Evolutionary conservation across 176 grass and related monocot species (phyloP).

Genomic region (Carex parvula): DNA sequence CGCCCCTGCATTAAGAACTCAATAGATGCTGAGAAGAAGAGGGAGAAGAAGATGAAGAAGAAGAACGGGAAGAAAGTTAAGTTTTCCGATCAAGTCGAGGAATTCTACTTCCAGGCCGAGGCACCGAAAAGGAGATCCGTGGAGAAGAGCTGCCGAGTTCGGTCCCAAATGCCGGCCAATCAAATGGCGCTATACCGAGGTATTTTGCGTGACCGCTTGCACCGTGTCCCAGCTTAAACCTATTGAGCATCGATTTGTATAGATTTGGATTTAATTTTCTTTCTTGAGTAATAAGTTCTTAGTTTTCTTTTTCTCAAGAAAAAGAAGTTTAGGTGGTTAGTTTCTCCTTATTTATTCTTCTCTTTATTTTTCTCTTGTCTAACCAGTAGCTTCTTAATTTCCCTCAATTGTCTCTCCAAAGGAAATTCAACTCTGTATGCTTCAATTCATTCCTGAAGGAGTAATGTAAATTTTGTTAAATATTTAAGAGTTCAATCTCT

Average conservation of each 20-base stretch:
- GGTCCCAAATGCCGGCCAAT: conserved; percentile 71
- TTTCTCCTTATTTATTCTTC: neutral
- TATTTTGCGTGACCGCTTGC: conserved; percentile 71
- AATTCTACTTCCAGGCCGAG: conserved; percentile 19
- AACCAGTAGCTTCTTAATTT: neutral
- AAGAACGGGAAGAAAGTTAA: conserved; percentile 68
- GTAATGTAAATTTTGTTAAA: conserved; percentile 13
- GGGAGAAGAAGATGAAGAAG: conserved; percentile 29
- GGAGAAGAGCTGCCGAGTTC: conserved; percentile 14
- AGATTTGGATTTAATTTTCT: conserved; percentile 15
- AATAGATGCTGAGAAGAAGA: conserved; percentile 47
- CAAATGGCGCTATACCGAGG: conserved; percentile 78
- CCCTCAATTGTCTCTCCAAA: neutral
- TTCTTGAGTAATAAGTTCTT: neutral
- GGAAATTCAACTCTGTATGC: neutral
- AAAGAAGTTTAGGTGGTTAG: neutral
- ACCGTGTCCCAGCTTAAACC: conserved; percentile 50
- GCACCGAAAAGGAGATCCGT: neutral
- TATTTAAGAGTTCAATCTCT: neutral
- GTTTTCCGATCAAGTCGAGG: conserved; percentile 67
- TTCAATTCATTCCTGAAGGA: neutral
- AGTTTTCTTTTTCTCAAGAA: neutral
- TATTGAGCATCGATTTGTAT: conserved; percentile 36
- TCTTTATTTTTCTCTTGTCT: neutral
- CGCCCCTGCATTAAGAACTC: conserved; percentile 8